Evolutionary conservation across 345 rosid species (phyloP).

Genomic region (Brassica rapa): DNA sequence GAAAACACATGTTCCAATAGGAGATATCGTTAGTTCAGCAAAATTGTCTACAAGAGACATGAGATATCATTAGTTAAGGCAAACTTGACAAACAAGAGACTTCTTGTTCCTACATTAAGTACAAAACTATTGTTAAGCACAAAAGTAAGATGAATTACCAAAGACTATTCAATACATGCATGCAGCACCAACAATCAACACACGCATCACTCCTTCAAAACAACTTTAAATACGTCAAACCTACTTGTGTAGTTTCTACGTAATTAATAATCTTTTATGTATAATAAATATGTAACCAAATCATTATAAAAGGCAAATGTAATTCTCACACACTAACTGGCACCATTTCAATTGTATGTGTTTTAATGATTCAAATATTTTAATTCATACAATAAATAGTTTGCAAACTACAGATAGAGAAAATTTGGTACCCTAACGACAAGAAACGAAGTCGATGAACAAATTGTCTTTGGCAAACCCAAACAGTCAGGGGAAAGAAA

Average conservation of each 20-base stretch:
- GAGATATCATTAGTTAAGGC: not conserved
- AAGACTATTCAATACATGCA: not conserved
- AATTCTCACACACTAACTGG: not conserved
- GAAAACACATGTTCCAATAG: not conserved
- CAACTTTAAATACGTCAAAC: not conserved
- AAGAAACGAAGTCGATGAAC: not conserved
- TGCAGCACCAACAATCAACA: not conserved
- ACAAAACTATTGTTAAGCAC: not conserved
- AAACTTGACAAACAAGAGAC: not conserved
- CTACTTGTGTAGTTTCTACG: not conserved
- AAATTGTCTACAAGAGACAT: too few relatives aligned
- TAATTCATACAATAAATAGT: not conserved
- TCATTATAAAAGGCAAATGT: not conserved
- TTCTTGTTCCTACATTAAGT: not conserved
- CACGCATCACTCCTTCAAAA: not conserved
- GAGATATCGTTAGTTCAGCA: not conserved
- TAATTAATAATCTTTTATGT: not conserved
- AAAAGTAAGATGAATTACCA: not conserved
- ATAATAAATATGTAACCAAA: not conserved
- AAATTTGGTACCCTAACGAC: not conserved
- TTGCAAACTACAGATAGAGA: not conserved
- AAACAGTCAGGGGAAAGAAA: not conserved
- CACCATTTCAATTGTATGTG: not conserved
- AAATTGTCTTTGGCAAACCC: slow-evolving; percentile 4
- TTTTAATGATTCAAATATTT: not conserved